Evolutionary conservation across 176 grass and related monocot genomes (phyloP).

Genomic region (Oryza glumipatula): DNA sequence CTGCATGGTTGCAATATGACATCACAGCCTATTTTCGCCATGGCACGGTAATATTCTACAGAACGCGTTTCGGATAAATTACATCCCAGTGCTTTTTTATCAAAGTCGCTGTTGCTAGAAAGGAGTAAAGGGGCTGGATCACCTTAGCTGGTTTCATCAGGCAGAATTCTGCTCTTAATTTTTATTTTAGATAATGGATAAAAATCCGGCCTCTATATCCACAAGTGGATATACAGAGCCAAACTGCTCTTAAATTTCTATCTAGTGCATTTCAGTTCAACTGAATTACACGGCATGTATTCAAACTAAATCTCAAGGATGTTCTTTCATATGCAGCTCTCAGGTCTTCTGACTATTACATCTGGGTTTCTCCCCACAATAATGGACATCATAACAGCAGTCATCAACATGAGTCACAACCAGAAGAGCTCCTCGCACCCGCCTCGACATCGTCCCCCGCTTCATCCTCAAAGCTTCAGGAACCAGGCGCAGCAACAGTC

Average conservation of each 20-base stretch:
- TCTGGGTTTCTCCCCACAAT: constrained; percentile 61
- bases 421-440: constrained; percentile 21
- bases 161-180: background rate
- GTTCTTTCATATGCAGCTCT: constrained; percentile 52
- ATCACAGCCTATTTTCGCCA: constrained; percentile 63
- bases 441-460: background rate
- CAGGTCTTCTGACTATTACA: constrained; percentile 57
- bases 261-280: background rate
- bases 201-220: too few species aligned
- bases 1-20: constrained; percentile 68
- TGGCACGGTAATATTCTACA: constrained; percentile 56
- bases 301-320: background rate
- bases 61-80: background rate
- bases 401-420: constrained; percentile 13
- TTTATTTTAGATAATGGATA: too few species aligned
- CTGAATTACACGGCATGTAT: background rate
- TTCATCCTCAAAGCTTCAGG: constrained; percentile 34
- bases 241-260: background rate
- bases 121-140: background rate
- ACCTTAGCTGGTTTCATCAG: background rate
- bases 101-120: background rate
- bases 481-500: background rate
- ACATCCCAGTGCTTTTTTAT: background rate
- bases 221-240: too few species aligned
- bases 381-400: constrained; percentile 41